phyloP scores from a whole-genome alignment of 345 rosid genomes.

The Linum lewisii region DNA sequence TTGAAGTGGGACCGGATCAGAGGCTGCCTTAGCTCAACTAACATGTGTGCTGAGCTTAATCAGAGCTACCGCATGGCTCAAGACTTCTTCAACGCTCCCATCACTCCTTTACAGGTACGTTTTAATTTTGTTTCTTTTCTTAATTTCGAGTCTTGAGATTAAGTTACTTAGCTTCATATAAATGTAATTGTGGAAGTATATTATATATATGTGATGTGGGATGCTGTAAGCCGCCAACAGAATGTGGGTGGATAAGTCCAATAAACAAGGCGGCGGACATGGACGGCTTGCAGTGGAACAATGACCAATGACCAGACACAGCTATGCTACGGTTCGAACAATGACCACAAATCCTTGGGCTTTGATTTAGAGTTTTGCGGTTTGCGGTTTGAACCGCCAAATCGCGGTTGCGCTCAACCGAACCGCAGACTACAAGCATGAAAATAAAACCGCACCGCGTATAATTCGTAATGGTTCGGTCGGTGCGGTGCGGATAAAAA shows the following conservation, averaged over 20 bases:
- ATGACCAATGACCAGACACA: conserved; percentile 75
- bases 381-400: too few relatives aligned
- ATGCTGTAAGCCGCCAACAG: conserved; percentile 66
- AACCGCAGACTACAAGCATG: too few relatives aligned
- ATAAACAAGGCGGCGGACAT: conserved; percentile 60
- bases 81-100: conserved; percentile 79
- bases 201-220: too few relatives aligned
- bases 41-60: conserved; percentile 58
- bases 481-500: too few relatives aligned
- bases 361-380: too few relatives aligned
- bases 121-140: background rate
- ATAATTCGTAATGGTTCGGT: too few relatives aligned
- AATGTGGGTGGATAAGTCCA: conserved; percentile 68
- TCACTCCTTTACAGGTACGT: conserved; percentile 68
- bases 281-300: conserved; percentile 90
- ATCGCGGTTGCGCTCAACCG: too few relatives aligned
- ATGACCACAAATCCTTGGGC: too few relatives aligned
- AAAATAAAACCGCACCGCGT: too few relatives aligned
- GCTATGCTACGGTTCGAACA: conserved; percentile 62
- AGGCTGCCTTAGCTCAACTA: conserved; percentile 54
- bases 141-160: too few relatives aligned
- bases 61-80: conserved; percentile 71
- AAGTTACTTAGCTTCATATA: too few relatives aligned
- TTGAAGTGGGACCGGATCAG: conserved; percentile 77
- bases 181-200: too few relatives aligned